phyloP scores from a whole-genome alignment of 1,284 basidiomycete species.

The Neonothopanus nambi region DNA sequence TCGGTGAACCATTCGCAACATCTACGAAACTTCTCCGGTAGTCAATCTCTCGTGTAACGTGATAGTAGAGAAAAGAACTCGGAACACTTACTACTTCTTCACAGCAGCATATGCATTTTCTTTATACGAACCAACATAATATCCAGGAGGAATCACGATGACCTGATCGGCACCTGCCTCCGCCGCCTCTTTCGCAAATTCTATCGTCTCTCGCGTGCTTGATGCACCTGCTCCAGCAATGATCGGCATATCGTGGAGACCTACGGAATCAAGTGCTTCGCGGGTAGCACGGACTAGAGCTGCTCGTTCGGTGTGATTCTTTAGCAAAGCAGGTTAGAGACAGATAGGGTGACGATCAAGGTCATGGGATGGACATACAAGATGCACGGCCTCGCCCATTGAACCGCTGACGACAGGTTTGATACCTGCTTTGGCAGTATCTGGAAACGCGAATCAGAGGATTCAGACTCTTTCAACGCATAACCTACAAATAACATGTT shows the following conservation, averaged over 20 bases:
- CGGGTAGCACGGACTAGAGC: conserved; percentile 13
- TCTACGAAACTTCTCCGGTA: conserved; percentile 7
- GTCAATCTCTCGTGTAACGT: background rate
- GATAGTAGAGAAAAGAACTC: background rate
- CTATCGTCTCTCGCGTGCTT: conserved; percentile 13
- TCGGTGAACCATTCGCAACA: conserved; percentile 11
- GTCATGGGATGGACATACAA: conserved; percentile 1
- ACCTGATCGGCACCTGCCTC: conserved; percentile 18
- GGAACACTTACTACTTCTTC: conserved; percentile 12
- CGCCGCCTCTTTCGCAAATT: conserved; percentile 13
- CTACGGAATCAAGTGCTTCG: conserved; percentile 13
- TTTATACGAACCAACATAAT: conserved; percentile 11
- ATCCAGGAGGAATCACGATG: conserved; percentile 15
- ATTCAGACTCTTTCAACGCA: too few relatives aligned
- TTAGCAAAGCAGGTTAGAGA: background rate
- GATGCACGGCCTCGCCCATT: conserved; percentile 16
- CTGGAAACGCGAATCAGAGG: background rate
- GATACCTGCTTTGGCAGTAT: conserved; percentile 12
- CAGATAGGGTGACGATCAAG: background rate
- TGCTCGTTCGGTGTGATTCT: conserved; percentile 13
- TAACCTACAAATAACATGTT: conserved; percentile 10
- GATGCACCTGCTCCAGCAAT: conserved; percentile 11
- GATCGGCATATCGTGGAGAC: conserved; percentile 10
- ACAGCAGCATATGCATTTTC: conserved; percentile 7
- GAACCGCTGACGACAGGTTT: conserved; percentile 13